A percentile compares a stretch with the other conserved stretches of the same genome.
These are phyloP conservation scores for Colletotrichum lini DNA, from an alignment of 2,329 filamentous ascomycete genomes.

Conservation along the genomic window DNA sequence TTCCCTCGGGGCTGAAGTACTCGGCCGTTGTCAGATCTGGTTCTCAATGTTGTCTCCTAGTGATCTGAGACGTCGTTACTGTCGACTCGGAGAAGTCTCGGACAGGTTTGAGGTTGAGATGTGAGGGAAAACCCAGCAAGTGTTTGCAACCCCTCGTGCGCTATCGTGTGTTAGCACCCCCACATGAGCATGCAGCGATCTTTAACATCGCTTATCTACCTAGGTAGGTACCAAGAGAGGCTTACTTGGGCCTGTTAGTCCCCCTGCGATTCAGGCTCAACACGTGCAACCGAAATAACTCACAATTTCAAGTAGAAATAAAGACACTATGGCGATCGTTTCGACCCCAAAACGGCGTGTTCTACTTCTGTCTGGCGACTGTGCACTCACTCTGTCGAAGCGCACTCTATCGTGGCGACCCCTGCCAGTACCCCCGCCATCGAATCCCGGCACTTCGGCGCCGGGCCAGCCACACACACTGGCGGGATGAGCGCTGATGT, in stretches of 20 bases:
- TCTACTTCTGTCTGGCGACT: too few species aligned
- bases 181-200: not conserved
- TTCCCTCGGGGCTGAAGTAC: not conserved
- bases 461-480: constrained; percentile 26
- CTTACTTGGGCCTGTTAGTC: too few species aligned
- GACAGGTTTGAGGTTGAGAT: constrained; percentile 26
- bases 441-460: constrained; percentile 26
- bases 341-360: not conserved
- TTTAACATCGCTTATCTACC: constrained; percentile 19
- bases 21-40: not conserved
- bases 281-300: too few species aligned
- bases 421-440: constrained; percentile 15
- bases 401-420: not conserved
- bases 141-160: constrained; percentile 23
- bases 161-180: constrained; percentile 10
- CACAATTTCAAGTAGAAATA: not conserved
- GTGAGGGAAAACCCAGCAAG: constrained; percentile 1
- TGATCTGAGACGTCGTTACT: not conserved
- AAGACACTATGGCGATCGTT: too few species aligned
- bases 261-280: not conserved
- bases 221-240: too few species aligned
- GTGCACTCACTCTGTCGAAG: too few species aligned
- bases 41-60: not conserved
- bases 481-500: constrained; percentile 12
- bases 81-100: constrained; percentile 8